phyloP scores from a whole-genome alignment of 495 filamentous ascomycete species.

The Astrothelium macrocarpum region DNA sequence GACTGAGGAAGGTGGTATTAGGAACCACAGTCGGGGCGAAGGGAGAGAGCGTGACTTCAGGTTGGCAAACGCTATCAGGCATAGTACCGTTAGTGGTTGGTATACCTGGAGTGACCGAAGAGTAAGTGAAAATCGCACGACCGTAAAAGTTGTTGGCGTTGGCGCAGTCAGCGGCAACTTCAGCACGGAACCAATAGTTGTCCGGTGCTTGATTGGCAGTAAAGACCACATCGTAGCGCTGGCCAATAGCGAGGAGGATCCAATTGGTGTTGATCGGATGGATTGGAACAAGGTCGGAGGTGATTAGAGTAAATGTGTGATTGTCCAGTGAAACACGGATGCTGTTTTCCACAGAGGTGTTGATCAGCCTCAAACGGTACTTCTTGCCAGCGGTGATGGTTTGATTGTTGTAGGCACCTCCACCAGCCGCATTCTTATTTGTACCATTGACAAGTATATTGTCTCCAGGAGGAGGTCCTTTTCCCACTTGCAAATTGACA shows the following conservation, averaged over 20 bases:
- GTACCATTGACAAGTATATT: conserved; percentile 33
- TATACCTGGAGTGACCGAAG: conserved; percentile 16
- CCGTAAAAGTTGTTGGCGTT: conserved; percentile 15
- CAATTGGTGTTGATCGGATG: conserved; percentile 20
- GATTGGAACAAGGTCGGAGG: conserved; percentile 32
- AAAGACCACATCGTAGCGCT: conserved; percentile 35
- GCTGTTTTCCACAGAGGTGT: conserved; percentile 27
- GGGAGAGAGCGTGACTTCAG: conserved; percentile 11
- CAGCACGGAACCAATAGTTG: conserved; percentile 34
- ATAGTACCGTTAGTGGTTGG: conserved; percentile 16
- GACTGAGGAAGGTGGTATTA: conserved; percentile 16
- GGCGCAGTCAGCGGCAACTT: conserved; percentile 16
- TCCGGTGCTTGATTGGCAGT: conserved; percentile 28
- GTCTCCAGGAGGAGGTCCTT: conserved; percentile 23
- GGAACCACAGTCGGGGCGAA: conserved; percentile 20
- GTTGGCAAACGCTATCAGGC: conserved; percentile 16
- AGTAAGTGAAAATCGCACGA: conserved; percentile 27
- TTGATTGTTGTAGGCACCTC: conserved; percentile 24
- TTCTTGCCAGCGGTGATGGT: conserved; percentile 28
- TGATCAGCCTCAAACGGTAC: conserved; percentile 31
- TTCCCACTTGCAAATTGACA: conserved; percentile 10
- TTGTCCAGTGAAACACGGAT: conserved; percentile 30
- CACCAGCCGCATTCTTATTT: conserved; percentile 23
- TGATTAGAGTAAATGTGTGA: conserved; percentile 29
- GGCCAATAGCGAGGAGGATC: conserved; percentile 28